These are phyloP conservation scores for Apiotrichum gracile DNA, from an alignment of 1,284 basidiomycete genomes.

Conservation along the genomic window DNA sequence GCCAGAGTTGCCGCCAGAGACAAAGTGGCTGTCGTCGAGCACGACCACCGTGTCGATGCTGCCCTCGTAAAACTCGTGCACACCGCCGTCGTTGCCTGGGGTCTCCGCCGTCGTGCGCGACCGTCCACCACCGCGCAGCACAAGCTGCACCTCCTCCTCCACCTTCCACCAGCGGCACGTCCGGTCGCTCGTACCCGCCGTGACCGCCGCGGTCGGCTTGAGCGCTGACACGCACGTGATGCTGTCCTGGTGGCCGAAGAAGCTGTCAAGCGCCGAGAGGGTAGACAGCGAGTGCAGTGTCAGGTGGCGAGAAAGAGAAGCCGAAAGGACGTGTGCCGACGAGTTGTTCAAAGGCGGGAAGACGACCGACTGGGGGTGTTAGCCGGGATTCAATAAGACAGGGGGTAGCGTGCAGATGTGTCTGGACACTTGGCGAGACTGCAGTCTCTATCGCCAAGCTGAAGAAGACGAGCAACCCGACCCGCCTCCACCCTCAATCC, in stretches of 20 bases:
- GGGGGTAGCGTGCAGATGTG: too few species aligned
- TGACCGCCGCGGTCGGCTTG: slow-evolving; percentile 76
- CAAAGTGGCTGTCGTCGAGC: slow-evolving; percentile 87
- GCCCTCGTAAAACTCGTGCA: slow-evolving; percentile 61
- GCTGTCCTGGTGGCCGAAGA: slow-evolving; percentile 95
- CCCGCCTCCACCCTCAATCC: neutral
- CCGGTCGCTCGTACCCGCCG: slow-evolving; percentile 82
- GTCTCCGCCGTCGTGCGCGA: slow-evolving; percentile 42
- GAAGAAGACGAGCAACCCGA: too few species aligned
- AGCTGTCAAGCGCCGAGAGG: slow-evolving; percentile 89
- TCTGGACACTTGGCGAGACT: too few species aligned
- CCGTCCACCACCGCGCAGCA: slow-evolving; percentile 85
- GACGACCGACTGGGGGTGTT: slow-evolving; percentile 55
- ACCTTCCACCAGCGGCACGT: slow-evolving; percentile 96
- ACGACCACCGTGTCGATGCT: slow-evolving; percentile 87
- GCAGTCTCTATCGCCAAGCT: too few species aligned
- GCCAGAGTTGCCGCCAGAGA: slow-evolving; percentile 92
- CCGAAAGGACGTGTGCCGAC: slow-evolving; percentile 78
- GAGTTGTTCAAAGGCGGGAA: slow-evolving; percentile 65
- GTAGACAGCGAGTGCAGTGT: slow-evolving; percentile 83
- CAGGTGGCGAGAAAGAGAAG: slow-evolving; percentile 83
- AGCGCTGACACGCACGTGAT: slow-evolving; percentile 73
- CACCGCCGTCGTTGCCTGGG: neutral
- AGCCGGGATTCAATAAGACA: too few species aligned
- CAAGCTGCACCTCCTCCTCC: slow-evolving; percentile 88